Base-by-base conservation (phyloP, 1,139 yeast species). In the Geotrichum carabidarum region DNA sequence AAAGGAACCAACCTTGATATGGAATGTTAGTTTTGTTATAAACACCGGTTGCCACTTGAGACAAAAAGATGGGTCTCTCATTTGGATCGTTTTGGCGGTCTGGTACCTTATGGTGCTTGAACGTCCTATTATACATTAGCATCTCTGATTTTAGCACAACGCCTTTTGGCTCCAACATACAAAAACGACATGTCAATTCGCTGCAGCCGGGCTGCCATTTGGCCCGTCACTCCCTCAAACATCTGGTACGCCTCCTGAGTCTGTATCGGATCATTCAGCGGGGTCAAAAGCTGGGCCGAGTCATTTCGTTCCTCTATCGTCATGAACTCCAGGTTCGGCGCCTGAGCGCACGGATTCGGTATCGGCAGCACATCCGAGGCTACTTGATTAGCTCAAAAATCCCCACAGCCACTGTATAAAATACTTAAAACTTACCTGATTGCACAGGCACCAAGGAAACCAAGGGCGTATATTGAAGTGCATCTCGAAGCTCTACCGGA, bases 391-490 rank as follows among this genome's bases (percentile, higher is more conserved):
- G 35, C 14, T 15, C 15, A 44, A 2, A 34, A 14, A 22, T 11
- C 11, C 9, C 9, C 14, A 38, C 12, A 27, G 12, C 11, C 14
- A 35, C 30, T 35, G 48, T n/a, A 36, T 32, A 18, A 14, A 34
- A 15, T n/a, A 9, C 4, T 9, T 14, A 8, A 8, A 15, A 12
- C 53, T 22, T 55, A 52, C 58, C 53, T 22, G 58, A 55, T 34
- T 55, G 58, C 8, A 55, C 45, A n/a, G 58, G 58, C 17, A 51
- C 35, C 11, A 55, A 43, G n/a, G 58, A 55, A 11, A 55, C 55
- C 42, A 55, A 47, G 1, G 58, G 58, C n/a, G 58, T 55, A 35
- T 51, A 55, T 34, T 55, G 58, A 5, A 55, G 50, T 14, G 58
- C 58, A 37, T 55, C 58, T 46, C 43, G 40, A 8, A 53, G 50